Evolutionary conservation across 148 eudicot genomes (phyloP).

Genomic region (Selenicereus undatus): DNA sequence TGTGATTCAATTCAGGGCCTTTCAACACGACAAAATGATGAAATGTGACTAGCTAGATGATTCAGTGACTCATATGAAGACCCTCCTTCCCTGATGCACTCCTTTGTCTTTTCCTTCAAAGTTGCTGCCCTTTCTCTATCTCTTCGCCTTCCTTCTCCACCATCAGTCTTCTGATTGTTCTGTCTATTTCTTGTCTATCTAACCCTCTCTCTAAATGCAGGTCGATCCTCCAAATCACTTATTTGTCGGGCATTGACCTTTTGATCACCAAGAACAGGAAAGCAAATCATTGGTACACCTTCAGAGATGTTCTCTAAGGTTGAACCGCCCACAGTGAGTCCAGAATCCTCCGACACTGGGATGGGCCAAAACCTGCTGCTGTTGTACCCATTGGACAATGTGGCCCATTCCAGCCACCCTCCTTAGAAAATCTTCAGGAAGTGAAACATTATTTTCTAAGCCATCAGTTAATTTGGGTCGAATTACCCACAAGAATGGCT

Average conservation of each 20-base stretch:
- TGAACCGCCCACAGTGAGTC: conserved; percentile 60
- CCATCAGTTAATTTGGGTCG: conserved; percentile 31
- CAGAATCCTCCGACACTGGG: conserved; percentile 51
- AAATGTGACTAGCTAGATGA: conserved; percentile 28
- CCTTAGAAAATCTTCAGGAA: conserved; percentile 23
- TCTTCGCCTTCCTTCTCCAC: conserved; percentile 29
- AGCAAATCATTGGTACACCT: conserved; percentile 61
- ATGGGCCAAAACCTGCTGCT: conserved; percentile 47
- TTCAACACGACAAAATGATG: conserved; percentile 29
- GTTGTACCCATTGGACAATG: conserved; percentile 48
- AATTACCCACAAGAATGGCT: conserved; percentile 50
- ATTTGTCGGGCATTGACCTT: conserved; percentile 35
- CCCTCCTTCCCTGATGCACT: conserved; percentile 31
- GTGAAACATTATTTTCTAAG: conserved; percentile 9
- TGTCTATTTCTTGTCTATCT: conserved; percentile 31
- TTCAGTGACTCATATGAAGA: conserved; percentile 31
- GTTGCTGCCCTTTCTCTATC: conserved; percentile 19
- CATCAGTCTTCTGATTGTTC: conserved; percentile 37
- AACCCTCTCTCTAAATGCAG: conserved; percentile 34
- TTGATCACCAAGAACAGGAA: conserved; percentile 48
- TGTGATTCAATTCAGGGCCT: background rate
- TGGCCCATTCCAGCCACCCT: conserved; percentile 27
- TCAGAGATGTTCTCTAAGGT: conserved; percentile 49
- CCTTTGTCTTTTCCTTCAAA: conserved; percentile 34
- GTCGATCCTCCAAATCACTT: conserved; percentile 41